A percentile compares a stretch with the other conserved stretches of the same genome.
These are phyloP conservation scores for Tetrapisispora phaffii DNA, from an alignment of 805 yeast species.

Conservation along the genomic window DNA sequence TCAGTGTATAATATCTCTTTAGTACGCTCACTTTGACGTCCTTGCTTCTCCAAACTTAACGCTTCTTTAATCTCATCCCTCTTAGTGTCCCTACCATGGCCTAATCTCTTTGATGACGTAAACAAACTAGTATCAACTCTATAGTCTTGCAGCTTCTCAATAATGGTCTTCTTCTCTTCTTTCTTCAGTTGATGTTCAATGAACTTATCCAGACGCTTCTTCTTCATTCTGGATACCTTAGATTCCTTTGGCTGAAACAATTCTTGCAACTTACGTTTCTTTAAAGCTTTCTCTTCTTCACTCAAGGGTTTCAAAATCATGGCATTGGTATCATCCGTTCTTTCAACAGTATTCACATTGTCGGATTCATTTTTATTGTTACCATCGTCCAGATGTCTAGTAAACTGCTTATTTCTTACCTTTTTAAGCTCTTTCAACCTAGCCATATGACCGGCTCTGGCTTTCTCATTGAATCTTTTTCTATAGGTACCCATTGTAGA, in stretches of 20 bases:
- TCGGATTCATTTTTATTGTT: slow-evolving; percentile 13
- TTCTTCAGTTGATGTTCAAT: slow-evolving; percentile 82
- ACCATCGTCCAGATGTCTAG: slow-evolving; percentile 38
- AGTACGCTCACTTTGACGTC: slow-evolving; percentile 53
- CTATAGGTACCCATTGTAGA: slow-evolving; percentile 70
- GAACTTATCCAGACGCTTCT: slow-evolving; percentile 79
- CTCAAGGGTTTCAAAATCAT: slow-evolving; percentile 55
- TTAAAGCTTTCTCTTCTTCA: slow-evolving; percentile 49
- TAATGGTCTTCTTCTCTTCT: slow-evolving; percentile 72
- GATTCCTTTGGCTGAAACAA: slow-evolving; percentile 52
- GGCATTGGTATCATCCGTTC: slow-evolving; percentile 38
- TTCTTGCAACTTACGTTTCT: slow-evolving; percentile 56
- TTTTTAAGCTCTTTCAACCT: slow-evolving; percentile 60
- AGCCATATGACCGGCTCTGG: slow-evolving; percentile 74
- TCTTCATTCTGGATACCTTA: slow-evolving; percentile 61
- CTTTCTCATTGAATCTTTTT: slow-evolving; percentile 73
- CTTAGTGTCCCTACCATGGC: slow-evolving; percentile 61
- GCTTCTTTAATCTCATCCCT: slow-evolving; percentile 70
- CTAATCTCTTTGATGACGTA: slow-evolving; percentile 67
- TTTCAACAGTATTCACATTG: slow-evolving; percentile 3
- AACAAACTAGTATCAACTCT: slow-evolving; percentile 59
- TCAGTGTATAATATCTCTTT: slow-evolving; percentile 60
- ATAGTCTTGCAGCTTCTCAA: slow-evolving; percentile 58
- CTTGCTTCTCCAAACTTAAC: slow-evolving; percentile 57
- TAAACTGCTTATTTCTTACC: slow-evolving; percentile 62